Conservation (phyloP, 2,329 filamentous ascomycete species). For the Pyrenophora graminea region DNA sequence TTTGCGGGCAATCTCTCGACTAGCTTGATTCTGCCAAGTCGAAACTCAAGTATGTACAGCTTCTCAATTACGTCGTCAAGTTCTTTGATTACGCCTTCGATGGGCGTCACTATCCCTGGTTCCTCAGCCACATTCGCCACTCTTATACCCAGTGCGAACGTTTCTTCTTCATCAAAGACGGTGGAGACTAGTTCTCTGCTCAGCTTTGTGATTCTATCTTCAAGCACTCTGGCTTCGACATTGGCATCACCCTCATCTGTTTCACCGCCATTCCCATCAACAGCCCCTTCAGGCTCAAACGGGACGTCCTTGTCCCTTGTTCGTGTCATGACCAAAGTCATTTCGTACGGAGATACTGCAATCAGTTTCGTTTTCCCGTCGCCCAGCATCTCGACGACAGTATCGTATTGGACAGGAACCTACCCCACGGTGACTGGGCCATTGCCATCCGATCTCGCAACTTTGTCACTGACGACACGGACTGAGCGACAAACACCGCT, state of each 20-base stretch:
- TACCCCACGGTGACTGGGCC: slow-evolving; percentile 36
- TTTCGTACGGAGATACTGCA: slow-evolving; percentile 29
- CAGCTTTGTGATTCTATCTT: neutral
- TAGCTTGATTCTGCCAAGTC: too few relatives aligned
- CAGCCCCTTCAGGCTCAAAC: neutral
- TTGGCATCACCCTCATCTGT: neutral
- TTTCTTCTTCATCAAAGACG: neutral
- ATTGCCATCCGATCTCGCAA: slow-evolving; percentile 28
- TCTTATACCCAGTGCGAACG: neutral
- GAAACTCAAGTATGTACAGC: too few relatives aligned
- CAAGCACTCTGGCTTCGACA: neutral
- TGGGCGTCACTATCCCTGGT: neutral
- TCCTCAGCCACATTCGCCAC: neutral
- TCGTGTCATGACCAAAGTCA: slow-evolving; percentile 27
- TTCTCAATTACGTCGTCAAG: too few relatives aligned
- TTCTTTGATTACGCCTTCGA: too few relatives aligned
- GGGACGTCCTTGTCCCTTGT: slow-evolving; percentile 6
- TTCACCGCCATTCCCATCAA: neutral
- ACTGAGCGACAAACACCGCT: slow-evolving; percentile 26
- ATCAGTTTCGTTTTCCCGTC: slow-evolving; percentile 38
- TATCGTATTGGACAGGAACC: slow-evolving; percentile 40
- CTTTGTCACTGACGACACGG: slow-evolving; percentile 28
- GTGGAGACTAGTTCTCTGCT: neutral
- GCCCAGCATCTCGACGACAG: slow-evolving; percentile 34
- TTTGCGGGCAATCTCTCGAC: neutral